Conservation (phyloP, 2,329 filamentous ascomycete species). For the Pseudocercospora crystallina region DNA sequence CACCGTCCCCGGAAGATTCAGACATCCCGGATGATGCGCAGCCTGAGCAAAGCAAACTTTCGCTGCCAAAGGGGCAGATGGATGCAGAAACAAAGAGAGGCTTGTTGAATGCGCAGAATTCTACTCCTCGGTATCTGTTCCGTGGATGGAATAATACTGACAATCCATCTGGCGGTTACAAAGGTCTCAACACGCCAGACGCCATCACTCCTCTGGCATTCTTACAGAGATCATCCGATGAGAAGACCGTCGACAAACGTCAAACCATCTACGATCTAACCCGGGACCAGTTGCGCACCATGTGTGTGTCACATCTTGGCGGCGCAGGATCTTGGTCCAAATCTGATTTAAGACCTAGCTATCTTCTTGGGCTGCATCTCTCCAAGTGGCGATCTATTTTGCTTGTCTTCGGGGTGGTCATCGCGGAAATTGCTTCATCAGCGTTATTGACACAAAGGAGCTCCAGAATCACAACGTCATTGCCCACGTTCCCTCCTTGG, state of each 20-base stretch:
- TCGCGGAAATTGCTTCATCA: not conserved
- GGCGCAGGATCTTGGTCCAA: no score
- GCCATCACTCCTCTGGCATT: conserved; percentile 8
- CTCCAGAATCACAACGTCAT: not conserved
- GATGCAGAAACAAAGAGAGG: not conserved
- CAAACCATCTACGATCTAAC: not conserved
- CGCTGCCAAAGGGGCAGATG: not conserved
- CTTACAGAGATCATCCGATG: no score
- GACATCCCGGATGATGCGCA: no score
- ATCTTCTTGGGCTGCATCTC: conserved; percentile 6
- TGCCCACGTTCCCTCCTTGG: conserved; percentile 2
- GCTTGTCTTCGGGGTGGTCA: not conserved
- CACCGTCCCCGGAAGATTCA: no score
- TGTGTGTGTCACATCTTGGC: not conserved
- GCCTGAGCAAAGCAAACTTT: no score
- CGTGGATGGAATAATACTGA: conserved; percentile 1
- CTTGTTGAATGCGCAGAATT: conserved; percentile 3
- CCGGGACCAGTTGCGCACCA: not conserved
- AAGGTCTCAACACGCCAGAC: not conserved
- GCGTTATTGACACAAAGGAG: conserved; percentile 10
- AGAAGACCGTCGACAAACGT: not conserved
- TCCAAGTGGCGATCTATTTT: not conserved
- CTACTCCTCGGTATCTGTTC: conserved; percentile 11
- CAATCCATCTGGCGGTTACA: not conserved
- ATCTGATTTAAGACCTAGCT: conserved; percentile 4